Evolutionary conservation across 768 basidiomycete genomes (phyloP), one percentile per base, ranked within the genome.

Genomic region (Podaxis sp.): DNA sequence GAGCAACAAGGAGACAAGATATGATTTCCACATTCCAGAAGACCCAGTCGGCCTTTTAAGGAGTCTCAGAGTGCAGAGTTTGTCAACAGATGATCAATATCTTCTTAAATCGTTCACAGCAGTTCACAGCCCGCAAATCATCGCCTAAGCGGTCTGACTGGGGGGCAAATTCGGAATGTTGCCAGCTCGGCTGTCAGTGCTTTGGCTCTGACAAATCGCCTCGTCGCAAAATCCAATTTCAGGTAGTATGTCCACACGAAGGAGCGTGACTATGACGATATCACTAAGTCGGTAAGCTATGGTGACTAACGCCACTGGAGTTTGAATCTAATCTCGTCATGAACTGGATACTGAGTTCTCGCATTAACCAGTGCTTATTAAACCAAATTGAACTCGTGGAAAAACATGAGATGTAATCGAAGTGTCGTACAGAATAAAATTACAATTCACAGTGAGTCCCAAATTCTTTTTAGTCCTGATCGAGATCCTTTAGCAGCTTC

Each of bases 401-500:
- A 19, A n/a, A 17, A n/a, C 19, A 46, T 15, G 17, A 46, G 44
- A 46, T 46, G 44, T 3, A 17, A 8, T 7, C 13, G 19, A 51
- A 51, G 22, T 12, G 4, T 13, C 24, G 49, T 46, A 26, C 39
- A 58, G 57, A 30, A 22, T 13, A 24, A 51, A 19, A 51, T 44
- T 8, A 17, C 15, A 42, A 44, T 54, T 19, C 76, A 82, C 67
- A 82, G 62, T 7, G 76, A 73, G 52, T 81, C 78, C 80, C 77
- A 80, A 6, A 80, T 40, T 56, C 61, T 75, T 46, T 63, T 58
- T 6, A 71, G 44, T 17, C 69, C 56, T 33, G 68, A 71, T 28
- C 67, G 70, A 12, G 79, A 78, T n/a, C 79, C 79, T 66, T 74
- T 73, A 1, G 74, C 66, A 8, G 73, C 75, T 65, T 87, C 77